Conservation (phyloP, 2,329 filamentous ascomycete species). For the Akanthomyces uredinophilus region DNA sequence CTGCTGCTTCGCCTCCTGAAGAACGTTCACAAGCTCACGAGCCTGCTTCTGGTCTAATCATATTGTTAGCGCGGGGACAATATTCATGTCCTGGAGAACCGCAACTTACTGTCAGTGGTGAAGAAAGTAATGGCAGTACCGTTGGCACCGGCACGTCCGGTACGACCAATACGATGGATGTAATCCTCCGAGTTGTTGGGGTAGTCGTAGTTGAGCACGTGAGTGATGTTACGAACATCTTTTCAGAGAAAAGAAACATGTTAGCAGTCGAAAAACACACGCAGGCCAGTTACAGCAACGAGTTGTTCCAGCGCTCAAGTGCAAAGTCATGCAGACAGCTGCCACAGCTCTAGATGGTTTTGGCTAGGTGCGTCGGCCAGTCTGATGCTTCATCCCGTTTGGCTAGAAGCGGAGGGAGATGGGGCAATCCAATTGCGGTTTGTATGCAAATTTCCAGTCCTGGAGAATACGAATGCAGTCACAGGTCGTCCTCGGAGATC, state of each 20-base stretch:
- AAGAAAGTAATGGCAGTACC: constrained; percentile 98
- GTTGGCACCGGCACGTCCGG: constrained; percentile 87
- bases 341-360: constrained; percentile 27
- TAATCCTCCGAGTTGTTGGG: constrained; percentile 99
- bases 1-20: constrained; percentile 92
- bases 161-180: constrained; percentile 94
- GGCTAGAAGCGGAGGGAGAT: constrained; percentile 39
- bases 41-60: constrained; percentile 79
- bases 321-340: constrained; percentile 10
- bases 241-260: constrained; percentile 57
- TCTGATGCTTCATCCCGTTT: constrained; percentile 43
- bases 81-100: background rate
- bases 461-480: constrained; percentile 39
- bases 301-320: constrained; percentile 48
- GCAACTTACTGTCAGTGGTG: constrained; percentile 94
- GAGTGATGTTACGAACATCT: constrained; percentile 99
- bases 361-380: constrained; percentile 35
- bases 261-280: constrained; percentile 63
- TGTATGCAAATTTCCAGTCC: constrained; percentile 46
- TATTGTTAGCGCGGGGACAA: constrained; percentile 29
- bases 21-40: constrained; percentile 89
- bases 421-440: constrained; percentile 56
- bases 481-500: constrained; percentile 49
- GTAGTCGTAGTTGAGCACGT: constrained; percentile 99
- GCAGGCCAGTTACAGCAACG: constrained; percentile 49